Evolutionary conservation across 441 rosid genomes (phyloP).

Genomic region (Caryocar brasiliense): DNA sequence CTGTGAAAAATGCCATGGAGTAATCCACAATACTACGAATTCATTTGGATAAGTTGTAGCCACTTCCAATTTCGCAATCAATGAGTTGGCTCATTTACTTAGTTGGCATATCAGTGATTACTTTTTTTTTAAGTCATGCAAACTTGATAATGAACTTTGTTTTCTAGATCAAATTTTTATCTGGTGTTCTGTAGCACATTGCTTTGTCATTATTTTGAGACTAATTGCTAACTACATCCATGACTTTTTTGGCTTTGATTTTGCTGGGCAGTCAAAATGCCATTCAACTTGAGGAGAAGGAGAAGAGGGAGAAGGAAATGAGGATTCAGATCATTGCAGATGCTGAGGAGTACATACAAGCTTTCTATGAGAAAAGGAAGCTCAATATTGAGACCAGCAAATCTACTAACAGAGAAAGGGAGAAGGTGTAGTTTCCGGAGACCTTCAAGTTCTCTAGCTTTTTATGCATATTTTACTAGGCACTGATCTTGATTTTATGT

Average conservation of each 20-base stretch:
- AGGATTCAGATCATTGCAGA: slow-evolving; percentile 57
- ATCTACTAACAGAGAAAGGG: slow-evolving; percentile 53
- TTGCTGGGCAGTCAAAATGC: slow-evolving; percentile 49
- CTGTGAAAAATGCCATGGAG: too few relatives aligned
- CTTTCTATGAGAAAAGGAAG: slow-evolving; percentile 62
- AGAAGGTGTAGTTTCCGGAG: slow-evolving; percentile 31
- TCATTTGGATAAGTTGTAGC: too few relatives aligned
- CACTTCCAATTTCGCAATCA: too few relatives aligned
- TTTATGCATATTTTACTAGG: not conserved
- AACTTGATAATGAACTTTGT: too few relatives aligned
- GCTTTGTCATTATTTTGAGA: too few relatives aligned
- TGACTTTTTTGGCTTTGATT: not conserved
- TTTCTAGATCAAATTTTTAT: too few relatives aligned
- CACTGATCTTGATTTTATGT: not conserved
- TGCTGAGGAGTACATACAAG: slow-evolving; percentile 46
- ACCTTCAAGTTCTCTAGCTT: not conserved
- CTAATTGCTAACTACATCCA: too few relatives aligned
- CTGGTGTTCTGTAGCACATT: too few relatives aligned
- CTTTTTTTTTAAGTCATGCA: too few relatives aligned
- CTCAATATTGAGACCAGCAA: slow-evolving; percentile 54
- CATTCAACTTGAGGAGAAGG: slow-evolving; percentile 66
- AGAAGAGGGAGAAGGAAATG: slow-evolving; percentile 65
- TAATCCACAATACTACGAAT: too few relatives aligned
- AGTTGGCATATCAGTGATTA: too few relatives aligned
- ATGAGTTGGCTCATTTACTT: too few relatives aligned